phyloP scores from a whole-genome alignment of 306 rosid genomes.

The Malus fusca region DNA sequence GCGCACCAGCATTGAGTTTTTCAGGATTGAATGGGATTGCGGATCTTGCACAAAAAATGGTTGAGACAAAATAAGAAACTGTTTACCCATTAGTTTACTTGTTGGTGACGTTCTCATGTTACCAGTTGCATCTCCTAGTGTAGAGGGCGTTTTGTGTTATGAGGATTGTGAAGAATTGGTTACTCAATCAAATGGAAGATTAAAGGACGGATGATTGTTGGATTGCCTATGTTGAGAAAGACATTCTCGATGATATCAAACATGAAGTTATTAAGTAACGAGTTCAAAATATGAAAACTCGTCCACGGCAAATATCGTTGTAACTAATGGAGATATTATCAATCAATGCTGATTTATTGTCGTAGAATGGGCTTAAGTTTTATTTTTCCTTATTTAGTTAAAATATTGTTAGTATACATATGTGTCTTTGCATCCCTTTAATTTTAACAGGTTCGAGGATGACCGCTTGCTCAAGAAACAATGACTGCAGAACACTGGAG shows the following conservation, averaged over 20 bases:
- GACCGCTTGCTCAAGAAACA: neutral
- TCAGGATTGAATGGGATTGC: neutral
- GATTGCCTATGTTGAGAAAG: neutral
- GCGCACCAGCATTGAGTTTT: neutral
- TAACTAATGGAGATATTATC: neutral
- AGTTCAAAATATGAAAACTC: neutral
- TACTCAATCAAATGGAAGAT: neutral
- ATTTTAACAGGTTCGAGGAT: neutral
- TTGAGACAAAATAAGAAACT: neutral
- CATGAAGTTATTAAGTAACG: neutral
- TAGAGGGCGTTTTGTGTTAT: neutral
- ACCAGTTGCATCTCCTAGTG: neutral
- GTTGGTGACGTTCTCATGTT: neutral
- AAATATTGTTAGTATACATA: neutral
- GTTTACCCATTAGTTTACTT: neutral
- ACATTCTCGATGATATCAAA: neutral
- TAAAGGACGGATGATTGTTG: neutral
- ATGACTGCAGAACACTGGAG: neutral
- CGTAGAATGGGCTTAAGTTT: neutral
- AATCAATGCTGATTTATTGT: neutral
- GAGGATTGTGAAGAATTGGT: neutral
- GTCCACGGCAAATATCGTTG: neutral
- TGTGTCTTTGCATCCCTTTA: neutral
- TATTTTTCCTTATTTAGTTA: neutral
- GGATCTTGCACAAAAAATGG: constrained; percentile 1